These are phyloP conservation scores for Mytilinidion resinicola DNA, from an alignment of 495 filamentous ascomycete genomes.

Conservation along the genomic window DNA sequence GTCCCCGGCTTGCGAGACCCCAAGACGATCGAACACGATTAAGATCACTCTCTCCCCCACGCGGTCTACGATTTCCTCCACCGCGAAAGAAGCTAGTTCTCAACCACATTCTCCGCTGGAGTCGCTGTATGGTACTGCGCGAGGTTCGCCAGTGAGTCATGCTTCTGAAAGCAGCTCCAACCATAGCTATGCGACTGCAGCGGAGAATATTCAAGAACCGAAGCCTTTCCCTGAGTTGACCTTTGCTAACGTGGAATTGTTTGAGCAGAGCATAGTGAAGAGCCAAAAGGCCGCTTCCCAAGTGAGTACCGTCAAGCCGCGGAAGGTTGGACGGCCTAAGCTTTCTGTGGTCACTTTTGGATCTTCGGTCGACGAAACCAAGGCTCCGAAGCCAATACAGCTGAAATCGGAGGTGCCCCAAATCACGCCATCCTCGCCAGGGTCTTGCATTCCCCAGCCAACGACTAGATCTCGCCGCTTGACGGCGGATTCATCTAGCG, in stretches of 20 bases:
- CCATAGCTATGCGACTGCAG: constrained; percentile 9
- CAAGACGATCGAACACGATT: neutral
- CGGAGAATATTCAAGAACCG: constrained; percentile 4
- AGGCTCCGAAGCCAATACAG: too few species aligned
- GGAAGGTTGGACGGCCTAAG: neutral
- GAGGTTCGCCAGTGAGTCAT: constrained; percentile 7
- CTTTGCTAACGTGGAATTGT: neutral
- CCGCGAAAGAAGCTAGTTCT: neutral
- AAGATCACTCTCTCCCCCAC: neutral
- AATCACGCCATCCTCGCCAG: too few species aligned
- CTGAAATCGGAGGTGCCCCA: too few species aligned
- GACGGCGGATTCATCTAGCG: too few species aligned
- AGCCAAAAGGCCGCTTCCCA: neutral
- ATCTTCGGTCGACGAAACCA: too few species aligned
- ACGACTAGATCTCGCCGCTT: too few species aligned
- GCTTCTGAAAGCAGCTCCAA: constrained; percentile 1
- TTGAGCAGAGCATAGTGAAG: neutral
- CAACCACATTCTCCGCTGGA: neutral
- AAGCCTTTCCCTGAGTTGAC: constrained; percentile 4
- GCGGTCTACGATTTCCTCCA: neutral
- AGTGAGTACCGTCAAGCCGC: neutral
- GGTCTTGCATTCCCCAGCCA: too few species aligned
- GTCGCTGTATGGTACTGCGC: constrained; percentile 4
- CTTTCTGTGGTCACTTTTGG: too few species aligned
- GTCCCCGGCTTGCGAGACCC: neutral